A percentile compares a stretch with the other conserved stretches of the same genome.
These are phyloP conservation scores for Oenanthe javanica DNA, from an alignment of 140 eudicot genomes.

Conservation along the genomic window DNA sequence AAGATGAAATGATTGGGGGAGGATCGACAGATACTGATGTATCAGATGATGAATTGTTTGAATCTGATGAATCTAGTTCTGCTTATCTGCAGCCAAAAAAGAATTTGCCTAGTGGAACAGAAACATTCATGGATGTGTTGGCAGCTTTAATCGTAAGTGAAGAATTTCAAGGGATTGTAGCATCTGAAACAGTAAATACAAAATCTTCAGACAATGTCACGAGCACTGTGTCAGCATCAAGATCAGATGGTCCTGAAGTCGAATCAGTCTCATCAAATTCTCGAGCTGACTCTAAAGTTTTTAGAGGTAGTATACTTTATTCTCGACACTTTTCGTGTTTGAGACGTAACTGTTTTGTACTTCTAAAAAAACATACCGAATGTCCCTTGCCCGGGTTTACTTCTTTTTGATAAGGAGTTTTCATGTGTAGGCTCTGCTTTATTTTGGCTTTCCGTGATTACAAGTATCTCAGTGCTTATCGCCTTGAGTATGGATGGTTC, in stretches of 20 bases:
- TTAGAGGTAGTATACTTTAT: constrained; percentile 27
- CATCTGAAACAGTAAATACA: constrained; percentile 68
- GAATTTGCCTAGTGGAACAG: constrained; percentile 25
- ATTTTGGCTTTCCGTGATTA: constrained; percentile 83
- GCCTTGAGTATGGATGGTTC: constrained; percentile 64
- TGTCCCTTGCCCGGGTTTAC: neutral
- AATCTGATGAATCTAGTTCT: constrained; percentile 43
- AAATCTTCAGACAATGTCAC: constrained; percentile 31
- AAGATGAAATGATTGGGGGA: constrained; percentile 51
- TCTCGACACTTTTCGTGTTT: neutral
- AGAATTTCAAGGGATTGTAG: constrained; percentile 89
- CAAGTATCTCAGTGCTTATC: constrained; percentile 58
- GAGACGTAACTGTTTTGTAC: neutral
- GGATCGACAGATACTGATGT: constrained; percentile 25
- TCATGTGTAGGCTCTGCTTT: constrained; percentile 59
- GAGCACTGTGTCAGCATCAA: constrained; percentile 25
- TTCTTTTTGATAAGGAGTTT: neutral
- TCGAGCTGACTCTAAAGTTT: constrained; percentile 31
- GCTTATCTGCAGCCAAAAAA: constrained; percentile 32
- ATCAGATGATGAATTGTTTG: constrained; percentile 66
- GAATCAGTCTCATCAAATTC: constrained; percentile 27
- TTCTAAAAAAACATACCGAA: neutral
- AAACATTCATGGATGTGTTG: constrained; percentile 86
- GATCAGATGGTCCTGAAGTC: constrained; percentile 19
- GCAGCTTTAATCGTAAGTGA: constrained; percentile 88